Evolutionary conservation across 345 rosid genomes (phyloP).

Genomic region (Triadica sebifera): DNA sequence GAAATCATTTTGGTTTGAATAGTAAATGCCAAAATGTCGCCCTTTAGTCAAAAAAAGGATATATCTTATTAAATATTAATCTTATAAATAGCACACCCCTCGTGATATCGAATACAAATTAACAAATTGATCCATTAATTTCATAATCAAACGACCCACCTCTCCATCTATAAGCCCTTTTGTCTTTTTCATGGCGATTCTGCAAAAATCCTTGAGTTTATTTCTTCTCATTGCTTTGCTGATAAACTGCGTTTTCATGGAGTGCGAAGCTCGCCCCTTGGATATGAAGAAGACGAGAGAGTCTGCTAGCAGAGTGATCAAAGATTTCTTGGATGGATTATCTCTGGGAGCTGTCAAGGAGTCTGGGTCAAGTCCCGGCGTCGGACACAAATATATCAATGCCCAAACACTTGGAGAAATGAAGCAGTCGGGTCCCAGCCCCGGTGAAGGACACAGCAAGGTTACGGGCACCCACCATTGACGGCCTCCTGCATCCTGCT

Average conservation of each 20-base stretch:
- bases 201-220: conserved; percentile 20
- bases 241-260: conserved; percentile 20
- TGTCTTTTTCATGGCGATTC: conserved; percentile 18
- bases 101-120: too few relatives aligned
- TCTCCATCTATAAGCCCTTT: too few relatives aligned
- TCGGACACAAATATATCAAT: neutral
- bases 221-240: conserved; percentile 24
- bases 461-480: conserved; percentile 4
- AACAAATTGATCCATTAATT: too few relatives aligned
- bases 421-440: conserved; percentile 45
- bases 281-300: conserved; percentile 19
- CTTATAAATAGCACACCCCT: neutral
- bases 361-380: conserved; percentile 32
- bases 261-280: conserved; percentile 43
- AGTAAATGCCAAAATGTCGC: neutral
- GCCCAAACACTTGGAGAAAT: conserved; percentile 6
- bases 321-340: conserved; percentile 39
- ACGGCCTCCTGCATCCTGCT: neutral
- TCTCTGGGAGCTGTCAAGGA: conserved; percentile 46
- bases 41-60: conserved; percentile 20
- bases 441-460: conserved; percentile 37
- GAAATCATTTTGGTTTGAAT: conserved; percentile 10
- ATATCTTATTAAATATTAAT: neutral
- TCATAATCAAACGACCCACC: too few relatives aligned
- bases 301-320: conserved; percentile 17